phyloP scores from a whole-genome alignment of 140 eudicot species.

The Anethum foeniculum region DNA sequence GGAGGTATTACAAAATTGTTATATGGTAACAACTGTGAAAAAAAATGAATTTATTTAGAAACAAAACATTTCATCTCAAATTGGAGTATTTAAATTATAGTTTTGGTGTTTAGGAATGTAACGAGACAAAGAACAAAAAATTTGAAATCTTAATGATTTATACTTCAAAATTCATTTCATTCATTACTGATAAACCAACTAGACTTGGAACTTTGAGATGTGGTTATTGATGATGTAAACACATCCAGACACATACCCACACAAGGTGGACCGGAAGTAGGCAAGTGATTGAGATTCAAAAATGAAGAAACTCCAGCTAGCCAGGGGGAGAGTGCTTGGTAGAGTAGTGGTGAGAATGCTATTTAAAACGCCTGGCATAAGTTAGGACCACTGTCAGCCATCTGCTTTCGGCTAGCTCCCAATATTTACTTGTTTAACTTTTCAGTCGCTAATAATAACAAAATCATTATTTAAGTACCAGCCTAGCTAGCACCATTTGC shows the following conservation, averaged over 20 bases:
- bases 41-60: too few relatives aligned
- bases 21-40: too few relatives aligned
- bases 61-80: too few relatives aligned
- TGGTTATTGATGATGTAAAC: too few relatives aligned
- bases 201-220: too few relatives aligned
- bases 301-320: background rate
- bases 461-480: background rate
- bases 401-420: conserved; percentile 7
- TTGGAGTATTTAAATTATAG: too few relatives aligned
- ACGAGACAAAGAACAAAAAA: too few relatives aligned
- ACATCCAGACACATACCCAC: background rate
- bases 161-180: too few relatives aligned
- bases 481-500: background rate
- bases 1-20: too few relatives aligned
- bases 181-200: too few relatives aligned
- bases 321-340: conserved; percentile 29
- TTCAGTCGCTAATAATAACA: conserved; percentile 33
- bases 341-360: conserved; percentile 65
- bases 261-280: background rate
- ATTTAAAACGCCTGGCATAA: conserved; percentile 53
- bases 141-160: too few relatives aligned
- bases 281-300: background rate
- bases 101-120: too few relatives aligned
- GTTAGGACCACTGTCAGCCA: conserved; percentile 60
- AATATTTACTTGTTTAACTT: background rate